Evolutionary conservation across 495 filamentous ascomycete genomes (phyloP).

Genomic region (Daldinia vernicosa): DNA sequence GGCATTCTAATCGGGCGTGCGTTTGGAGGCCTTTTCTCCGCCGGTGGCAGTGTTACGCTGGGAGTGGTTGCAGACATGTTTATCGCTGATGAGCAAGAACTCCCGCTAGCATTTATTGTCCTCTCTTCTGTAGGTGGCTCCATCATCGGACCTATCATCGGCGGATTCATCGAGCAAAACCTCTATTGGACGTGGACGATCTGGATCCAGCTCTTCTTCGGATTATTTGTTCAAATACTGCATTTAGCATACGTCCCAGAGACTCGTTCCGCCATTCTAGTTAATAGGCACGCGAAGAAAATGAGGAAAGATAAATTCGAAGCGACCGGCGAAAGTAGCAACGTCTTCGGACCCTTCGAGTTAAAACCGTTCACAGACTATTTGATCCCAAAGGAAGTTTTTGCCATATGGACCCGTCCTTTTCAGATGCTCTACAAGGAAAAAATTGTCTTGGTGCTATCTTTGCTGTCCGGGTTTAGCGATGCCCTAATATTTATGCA

Average conservation of each 20-base stretch:
- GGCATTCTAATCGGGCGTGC: constrained; percentile 71
- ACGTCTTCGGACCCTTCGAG: constrained; percentile 70
- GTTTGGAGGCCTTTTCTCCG: constrained; percentile 76
- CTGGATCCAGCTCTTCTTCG: constrained; percentile 82
- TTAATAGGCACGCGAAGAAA: constrained; percentile 71
- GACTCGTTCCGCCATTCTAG: constrained; percentile 69
- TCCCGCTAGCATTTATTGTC: constrained; percentile 72
- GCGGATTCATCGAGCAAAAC: constrained; percentile 65
- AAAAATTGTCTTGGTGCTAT: constrained; percentile 75
- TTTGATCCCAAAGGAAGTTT: constrained; percentile 62
- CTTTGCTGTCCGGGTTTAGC: constrained; percentile 76
- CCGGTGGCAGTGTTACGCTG: constrained; percentile 81
- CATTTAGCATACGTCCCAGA: constrained; percentile 74
- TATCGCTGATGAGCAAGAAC: constrained; percentile 71
- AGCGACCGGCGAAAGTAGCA: constrained; percentile 47
- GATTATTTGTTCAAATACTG: constrained; percentile 68
- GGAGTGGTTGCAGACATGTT: constrained; percentile 87
- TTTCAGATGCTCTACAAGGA: constrained; percentile 82
- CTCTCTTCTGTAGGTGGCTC: constrained; percentile 70
- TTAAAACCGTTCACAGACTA: constrained; percentile 58
- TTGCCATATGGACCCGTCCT: constrained; percentile 72
- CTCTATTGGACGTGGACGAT: constrained; percentile 78
- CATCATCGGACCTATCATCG: constrained; percentile 67
- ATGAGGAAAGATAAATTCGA: constrained; percentile 59
- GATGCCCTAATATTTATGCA: constrained; percentile 85